Evolutionary conservation across 345 rosid genomes (phyloP).

Genomic region (Hibiscus mutabilis): DNA sequence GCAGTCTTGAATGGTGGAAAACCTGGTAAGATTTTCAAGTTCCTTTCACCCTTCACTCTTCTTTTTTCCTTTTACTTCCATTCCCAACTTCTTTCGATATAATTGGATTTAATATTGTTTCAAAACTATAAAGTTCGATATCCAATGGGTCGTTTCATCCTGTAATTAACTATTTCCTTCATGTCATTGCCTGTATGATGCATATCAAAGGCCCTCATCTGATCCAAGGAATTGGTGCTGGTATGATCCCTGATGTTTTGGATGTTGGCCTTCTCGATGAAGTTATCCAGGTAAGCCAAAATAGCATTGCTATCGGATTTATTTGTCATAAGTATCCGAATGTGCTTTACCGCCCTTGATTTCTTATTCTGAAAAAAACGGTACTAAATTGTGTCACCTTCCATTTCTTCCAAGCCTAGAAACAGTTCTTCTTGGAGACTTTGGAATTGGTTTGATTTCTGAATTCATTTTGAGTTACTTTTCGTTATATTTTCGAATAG

Average conservation of each 20-base stretch:
- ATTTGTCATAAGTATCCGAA: background rate
- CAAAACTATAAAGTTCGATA: background rate
- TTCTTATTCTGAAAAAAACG: background rate
- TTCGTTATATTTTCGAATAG: background rate
- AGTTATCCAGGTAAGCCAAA: conserved; percentile 37
- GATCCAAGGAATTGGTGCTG: conserved; percentile 58
- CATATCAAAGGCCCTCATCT: conserved; percentile 35
- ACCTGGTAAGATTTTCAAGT: too few species aligned
- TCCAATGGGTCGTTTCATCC: too few species aligned
- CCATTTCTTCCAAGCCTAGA: background rate
- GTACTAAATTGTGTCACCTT: background rate
- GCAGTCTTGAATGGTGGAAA: too few species aligned
- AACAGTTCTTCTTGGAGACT: background rate
- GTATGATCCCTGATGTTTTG: conserved; percentile 35
- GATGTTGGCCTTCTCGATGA: conserved; percentile 41
- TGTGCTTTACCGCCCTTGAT: background rate
- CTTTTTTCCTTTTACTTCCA: background rate
- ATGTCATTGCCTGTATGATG: background rate
- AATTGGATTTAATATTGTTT: too few species aligned
- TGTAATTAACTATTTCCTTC: background rate
- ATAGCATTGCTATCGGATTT: background rate
- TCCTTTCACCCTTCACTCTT: too few species aligned
- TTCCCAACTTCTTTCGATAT: background rate
- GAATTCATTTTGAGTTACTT: too few species aligned
- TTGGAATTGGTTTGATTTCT: background rate